These are phyloP conservation scores for Craspedostauros australis DNA, from an alignment of 108 stramenopile genomes.

Conservation along the genomic window DNA sequence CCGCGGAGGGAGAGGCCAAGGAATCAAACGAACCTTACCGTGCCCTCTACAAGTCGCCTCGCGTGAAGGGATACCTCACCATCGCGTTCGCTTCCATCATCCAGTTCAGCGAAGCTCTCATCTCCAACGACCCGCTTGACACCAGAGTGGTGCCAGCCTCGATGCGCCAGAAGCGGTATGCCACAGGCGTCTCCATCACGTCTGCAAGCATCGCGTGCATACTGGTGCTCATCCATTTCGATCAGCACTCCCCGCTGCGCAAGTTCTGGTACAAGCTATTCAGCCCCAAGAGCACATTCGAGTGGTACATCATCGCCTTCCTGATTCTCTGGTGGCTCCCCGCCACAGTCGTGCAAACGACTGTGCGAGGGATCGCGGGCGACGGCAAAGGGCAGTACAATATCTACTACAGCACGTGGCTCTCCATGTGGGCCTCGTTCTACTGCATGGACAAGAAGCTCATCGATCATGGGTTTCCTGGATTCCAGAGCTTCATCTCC, in stretches of 20 bases:
- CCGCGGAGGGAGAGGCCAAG: too few species aligned
- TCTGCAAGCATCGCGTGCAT: constrained; percentile 31
- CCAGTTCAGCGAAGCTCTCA: constrained; percentile 35
- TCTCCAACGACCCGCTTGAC: constrained; percentile 13
- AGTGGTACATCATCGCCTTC: constrained; percentile 33
- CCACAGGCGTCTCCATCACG: constrained; percentile 31
- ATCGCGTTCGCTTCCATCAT: constrained; percentile 43
- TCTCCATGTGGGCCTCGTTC: constrained; percentile 33
- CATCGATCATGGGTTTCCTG: constrained; percentile 34
- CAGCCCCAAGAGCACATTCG: constrained; percentile 30
- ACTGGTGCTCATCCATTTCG: constrained; percentile 36
- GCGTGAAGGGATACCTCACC: constrained; percentile 67
- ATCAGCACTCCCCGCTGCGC: constrained; percentile 29
- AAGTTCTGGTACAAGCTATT: constrained; percentile 25
- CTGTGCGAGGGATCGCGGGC: constrained; percentile 58
- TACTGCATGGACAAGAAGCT: constrained; percentile 56
- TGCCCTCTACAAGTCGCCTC: constrained; percentile 49
- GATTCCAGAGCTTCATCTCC: constrained; percentile 43
- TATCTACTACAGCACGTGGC: constrained; percentile 61
- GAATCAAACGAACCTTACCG: too few species aligned
- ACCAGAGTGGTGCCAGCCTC: constrained; percentile 12
- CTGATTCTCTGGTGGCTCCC: constrained; percentile 64
- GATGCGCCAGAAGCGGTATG: constrained; percentile 32
- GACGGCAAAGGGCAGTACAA: constrained; percentile 68
- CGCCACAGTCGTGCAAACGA: constrained; percentile 54